Evolutionary conservation across 2,329 filamentous ascomycete genomes (phyloP).

Genomic region (Immersiporthe knoxdaviesiana): DNA sequence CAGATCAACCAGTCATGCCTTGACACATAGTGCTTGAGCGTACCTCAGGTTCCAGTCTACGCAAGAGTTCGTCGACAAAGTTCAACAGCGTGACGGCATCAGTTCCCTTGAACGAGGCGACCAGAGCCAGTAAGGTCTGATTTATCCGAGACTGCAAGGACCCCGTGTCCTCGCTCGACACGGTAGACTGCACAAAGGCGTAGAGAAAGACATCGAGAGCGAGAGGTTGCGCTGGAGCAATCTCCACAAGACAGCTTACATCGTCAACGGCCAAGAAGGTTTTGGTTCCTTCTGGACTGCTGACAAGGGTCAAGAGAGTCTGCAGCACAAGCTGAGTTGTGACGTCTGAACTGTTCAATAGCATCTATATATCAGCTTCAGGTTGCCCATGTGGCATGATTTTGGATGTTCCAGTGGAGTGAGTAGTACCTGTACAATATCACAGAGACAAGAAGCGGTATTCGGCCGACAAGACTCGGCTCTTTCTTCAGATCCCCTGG

Average conservation of each 20-base stretch:
- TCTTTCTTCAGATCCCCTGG: constrained; percentile 51
- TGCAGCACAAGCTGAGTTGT: constrained; percentile 59
- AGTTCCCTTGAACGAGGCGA: constrained; percentile 59
- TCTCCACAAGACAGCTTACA: constrained; percentile 58
- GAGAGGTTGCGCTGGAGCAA: constrained; percentile 56
- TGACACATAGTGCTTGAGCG: constrained; percentile 9
- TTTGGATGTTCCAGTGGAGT: neutral
- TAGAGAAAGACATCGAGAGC: constrained; percentile 60
- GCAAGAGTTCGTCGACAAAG: constrained; percentile 58
- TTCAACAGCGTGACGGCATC: constrained; percentile 62
- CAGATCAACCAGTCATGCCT: neutral
- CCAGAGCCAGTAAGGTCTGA: constrained; percentile 50
- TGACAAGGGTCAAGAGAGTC: constrained; percentile 60
- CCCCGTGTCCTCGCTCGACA: constrained; percentile 37
- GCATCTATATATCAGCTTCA: constrained; percentile 24
- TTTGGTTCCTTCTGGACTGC: constrained; percentile 53
- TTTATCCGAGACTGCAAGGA: constrained; percentile 48
- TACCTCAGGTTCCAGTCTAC: constrained; percentile 53
- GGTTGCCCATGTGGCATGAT: neutral
- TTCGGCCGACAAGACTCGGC: constrained; percentile 54
- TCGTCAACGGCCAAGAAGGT: constrained; percentile 54
- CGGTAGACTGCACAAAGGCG: constrained; percentile 58
- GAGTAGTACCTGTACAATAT: constrained; percentile 55
- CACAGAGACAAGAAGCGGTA: constrained; percentile 56
- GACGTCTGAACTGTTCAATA: constrained; percentile 49